Base-by-base conservation (phyloP, 768 basidiomycete genomes). In the Dioszegia hungarica region DNA sequence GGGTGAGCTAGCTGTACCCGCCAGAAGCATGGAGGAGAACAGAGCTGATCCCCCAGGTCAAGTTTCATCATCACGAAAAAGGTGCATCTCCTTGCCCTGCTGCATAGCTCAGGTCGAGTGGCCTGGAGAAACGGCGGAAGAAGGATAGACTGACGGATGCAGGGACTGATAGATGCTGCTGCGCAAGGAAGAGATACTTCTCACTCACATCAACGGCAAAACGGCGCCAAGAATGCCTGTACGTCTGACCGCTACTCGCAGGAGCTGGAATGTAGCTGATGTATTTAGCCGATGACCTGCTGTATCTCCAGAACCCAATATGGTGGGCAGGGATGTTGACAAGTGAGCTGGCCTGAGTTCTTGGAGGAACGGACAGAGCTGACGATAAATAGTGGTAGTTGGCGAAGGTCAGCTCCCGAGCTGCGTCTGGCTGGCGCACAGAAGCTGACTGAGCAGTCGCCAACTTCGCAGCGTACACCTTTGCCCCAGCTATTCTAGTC, bases 41-140 rank as follows among this genome's bases (percentile, higher is more conserved):
- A 53, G 22, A 17, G 22, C 33, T 28, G 14, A 15, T 28, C 11
- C 10, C 11, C 9, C 55, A 76, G 95, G 47, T 89, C 87, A 36
- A 94, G 91, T 77, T 95, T 92, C 76, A 95, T 99, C 73, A 94
- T 99, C 74, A 99, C 94, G 17, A 99, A 99, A 84, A 98, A 95
- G 87, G 94, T 88, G 48, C 63, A 78, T 29, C n/a, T 41, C 5
- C 54, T 15, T 6, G 27, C 22, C n/a, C 27, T 9, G 24, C 49
- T 14, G 12, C 15, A 10, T 24, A n/a, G 14, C 6, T 2, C 54
- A 1, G 1, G 33, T 15, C 29, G 34, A 9, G 10, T 33, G 14
- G 51, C 5, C n/a, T n/a, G n/a, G n/a, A n/a, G n/a, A n/a, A n/a
- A n/a, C n/a, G n/a, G n/a, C n/a, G n/a, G n/a, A n/a, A n/a, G n/a